A percentile compares a stretch with the other conserved stretches of the same genome.
These are phyloP conservation scores for Knufia fluminis DNA, from an alignment of 2,329 filamentous ascomycete species.

Conservation along the genomic window DNA sequence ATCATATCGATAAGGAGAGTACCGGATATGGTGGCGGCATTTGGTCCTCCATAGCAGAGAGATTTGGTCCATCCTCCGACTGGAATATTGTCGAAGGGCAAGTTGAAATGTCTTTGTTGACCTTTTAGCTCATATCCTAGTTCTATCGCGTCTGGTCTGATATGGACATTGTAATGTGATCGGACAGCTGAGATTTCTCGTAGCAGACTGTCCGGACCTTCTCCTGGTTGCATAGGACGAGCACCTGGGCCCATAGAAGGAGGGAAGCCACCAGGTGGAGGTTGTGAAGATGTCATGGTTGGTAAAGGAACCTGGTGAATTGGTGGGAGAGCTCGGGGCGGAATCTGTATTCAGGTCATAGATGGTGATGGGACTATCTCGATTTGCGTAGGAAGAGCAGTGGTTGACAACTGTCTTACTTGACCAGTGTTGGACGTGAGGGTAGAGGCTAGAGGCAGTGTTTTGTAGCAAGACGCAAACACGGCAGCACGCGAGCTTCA, in stretches of 20 bases:
- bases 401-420: too few relatives aligned
- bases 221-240: slow-evolving; percentile 15
- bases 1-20: slow-evolving; percentile 17
- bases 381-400: too few relatives aligned
- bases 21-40: slow-evolving; percentile 12
- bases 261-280: slow-evolving; percentile 17
- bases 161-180: slow-evolving; percentile 15
- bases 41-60: slow-evolving; percentile 15
- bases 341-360: too few relatives aligned
- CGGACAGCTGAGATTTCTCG: slow-evolving; percentile 15
- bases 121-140: slow-evolving; percentile 19
- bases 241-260: slow-evolving; percentile 22
- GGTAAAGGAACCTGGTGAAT: not conserved
- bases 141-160: slow-evolving; percentile 13
- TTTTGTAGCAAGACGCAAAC: too few relatives aligned
- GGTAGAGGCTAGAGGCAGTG: too few relatives aligned
- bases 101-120: slow-evolving; percentile 12
- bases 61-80: slow-evolving; percentile 14
- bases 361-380: too few relatives aligned
- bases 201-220: slow-evolving; percentile 6
- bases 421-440: too few relatives aligned
- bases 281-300: slow-evolving; percentile 13
- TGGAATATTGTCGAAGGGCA: slow-evolving; percentile 20
- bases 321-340: not conserved
- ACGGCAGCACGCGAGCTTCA: not conserved